Evolutionary conservation across 2,329 filamentous ascomycete genomes (phyloP), one percentile per base, ranked within the genome.

Genomic region (Colletotrichum paranaense): DNA sequence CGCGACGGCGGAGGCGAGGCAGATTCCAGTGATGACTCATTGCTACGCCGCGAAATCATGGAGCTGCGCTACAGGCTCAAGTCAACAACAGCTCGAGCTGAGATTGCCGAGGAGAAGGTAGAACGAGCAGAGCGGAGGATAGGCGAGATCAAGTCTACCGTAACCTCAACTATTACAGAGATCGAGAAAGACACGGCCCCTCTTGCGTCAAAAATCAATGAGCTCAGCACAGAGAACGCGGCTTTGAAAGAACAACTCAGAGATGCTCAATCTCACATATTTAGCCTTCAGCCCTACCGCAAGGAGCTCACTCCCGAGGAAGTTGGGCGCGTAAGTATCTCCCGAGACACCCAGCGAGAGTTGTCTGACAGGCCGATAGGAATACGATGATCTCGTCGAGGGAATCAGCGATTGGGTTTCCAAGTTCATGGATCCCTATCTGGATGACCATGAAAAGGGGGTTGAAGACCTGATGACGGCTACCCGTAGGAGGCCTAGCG

Each of bases 271-370:
- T 82, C 81, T 7, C 83, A 84, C 66, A 84, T 84, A 60, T 84
- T 85, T 67, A 83, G 80, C 16, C 79, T 85, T 4, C 82, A 84
- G 66, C 83, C 84, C 7, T 85, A 84, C 67, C 79, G 79, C 19
- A 81, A 81, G 55, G 81, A 84, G 22, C 70, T 84, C 9, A 85
- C 82, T 0, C 77, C 78, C 0, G 78, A 82, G 32, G 82, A 84
- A 59, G 80, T 83, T 42, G 79, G 78, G 24, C 78, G 78, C 55
- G 83, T 84, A 78, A 72, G 78, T 75, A 12, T 35, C 28, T 49
- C n/a, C 26, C 26, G 5, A 28, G 24, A 2, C 19, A 6, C 4
- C 1, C 4, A 14, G 2, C n/a, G 11, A 5, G 9, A 28, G 6
- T 7, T 12, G 35, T 3, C 74, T 79, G 64, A 82, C 38, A 9